Evolutionary conservation across 2,329 filamentous ascomycete genomes (phyloP).

Genomic region (Hypoxylon sp.): DNA sequence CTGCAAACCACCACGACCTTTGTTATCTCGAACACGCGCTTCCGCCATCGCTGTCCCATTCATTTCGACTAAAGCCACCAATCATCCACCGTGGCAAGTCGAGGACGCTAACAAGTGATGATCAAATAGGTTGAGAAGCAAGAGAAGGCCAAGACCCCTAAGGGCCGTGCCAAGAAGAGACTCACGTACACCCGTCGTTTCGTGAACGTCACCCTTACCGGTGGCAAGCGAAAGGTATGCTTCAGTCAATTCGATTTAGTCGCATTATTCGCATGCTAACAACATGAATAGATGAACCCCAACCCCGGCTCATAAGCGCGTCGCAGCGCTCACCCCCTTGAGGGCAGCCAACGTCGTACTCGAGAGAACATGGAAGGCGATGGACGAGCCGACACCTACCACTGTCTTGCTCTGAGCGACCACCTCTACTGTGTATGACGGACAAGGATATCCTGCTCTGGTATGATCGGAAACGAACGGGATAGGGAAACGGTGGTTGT

Average conservation of each 20-base stretch:
- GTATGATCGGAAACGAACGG: constrained; percentile 41
- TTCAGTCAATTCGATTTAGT: not conserved
- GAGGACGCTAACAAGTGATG: constrained; percentile 18
- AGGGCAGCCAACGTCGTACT: constrained; percentile 47
- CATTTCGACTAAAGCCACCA: constrained; percentile 7
- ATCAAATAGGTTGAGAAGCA: constrained; percentile 49
- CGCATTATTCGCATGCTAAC: constrained; percentile 35
- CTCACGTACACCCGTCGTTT: constrained; percentile 97
- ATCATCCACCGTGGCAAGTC: constrained; percentile 10
- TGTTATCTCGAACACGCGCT: constrained; percentile 18
- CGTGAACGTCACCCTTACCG: constrained; percentile 97
- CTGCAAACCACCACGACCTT: constrained; percentile 1
- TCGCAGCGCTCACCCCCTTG: constrained; percentile 33
- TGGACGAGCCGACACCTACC: constrained; percentile 40
- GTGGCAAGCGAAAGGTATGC: constrained; percentile 98
- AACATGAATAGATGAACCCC: constrained; percentile 56
- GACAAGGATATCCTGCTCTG: constrained; percentile 45
- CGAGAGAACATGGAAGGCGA: constrained; percentile 46
- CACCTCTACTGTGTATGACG: constrained; percentile 42
- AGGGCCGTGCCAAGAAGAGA: constrained; percentile 98
- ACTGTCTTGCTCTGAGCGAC: constrained; percentile 44
- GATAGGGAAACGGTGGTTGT: constrained; percentile 43
- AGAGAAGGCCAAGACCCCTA: constrained; percentile 97
- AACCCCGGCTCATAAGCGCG: constrained; percentile 55
- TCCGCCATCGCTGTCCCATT: constrained; percentile 21